A percentile compares a stretch with the other conserved stretches of the same genome.
Evolutionary conservation across 164 flowering plant species (phyloP).

Genomic region (Tinospora cordifolia): DNA sequence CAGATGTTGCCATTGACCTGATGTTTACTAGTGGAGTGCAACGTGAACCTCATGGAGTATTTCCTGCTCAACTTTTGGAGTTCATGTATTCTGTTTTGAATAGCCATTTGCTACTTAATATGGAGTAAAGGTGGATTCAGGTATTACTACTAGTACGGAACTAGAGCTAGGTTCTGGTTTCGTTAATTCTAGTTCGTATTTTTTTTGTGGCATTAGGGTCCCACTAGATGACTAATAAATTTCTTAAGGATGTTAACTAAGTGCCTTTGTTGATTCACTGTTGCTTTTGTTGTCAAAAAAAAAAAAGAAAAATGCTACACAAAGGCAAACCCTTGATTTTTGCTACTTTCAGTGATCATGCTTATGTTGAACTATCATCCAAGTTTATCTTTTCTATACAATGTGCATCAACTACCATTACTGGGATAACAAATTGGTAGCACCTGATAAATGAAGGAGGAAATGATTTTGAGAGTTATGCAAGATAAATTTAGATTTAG

Average conservation of each 20-base stretch:
- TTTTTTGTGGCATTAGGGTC: background rate
- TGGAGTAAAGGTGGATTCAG: too few relatives aligned
- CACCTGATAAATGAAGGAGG: background rate
- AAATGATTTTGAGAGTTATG: background rate
- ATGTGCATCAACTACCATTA: background rate
- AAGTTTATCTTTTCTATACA: background rate
- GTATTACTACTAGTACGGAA: too few relatives aligned
- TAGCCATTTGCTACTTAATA: background rate
- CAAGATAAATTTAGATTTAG: background rate
- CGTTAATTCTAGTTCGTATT: background rate
- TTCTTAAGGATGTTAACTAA: background rate
- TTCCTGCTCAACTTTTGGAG: background rate
- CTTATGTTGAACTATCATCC: background rate
- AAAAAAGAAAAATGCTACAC: too few relatives aligned
- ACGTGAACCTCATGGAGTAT: background rate
- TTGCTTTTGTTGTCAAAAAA: too few relatives aligned
- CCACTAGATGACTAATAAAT: background rate
- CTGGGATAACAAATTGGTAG: background rate
- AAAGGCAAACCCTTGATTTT: too few relatives aligned
- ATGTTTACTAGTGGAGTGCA: background rate
- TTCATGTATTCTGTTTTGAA: background rate
- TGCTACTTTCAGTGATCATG: background rate
- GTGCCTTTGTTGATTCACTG: background rate
- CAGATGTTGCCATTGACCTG: background rate
- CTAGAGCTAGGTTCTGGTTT: too few relatives aligned